These are phyloP conservation scores for Puccinia sorghi DNA, from an alignment of 1,284 basidiomycete genomes.

Conservation along the genomic window DNA sequence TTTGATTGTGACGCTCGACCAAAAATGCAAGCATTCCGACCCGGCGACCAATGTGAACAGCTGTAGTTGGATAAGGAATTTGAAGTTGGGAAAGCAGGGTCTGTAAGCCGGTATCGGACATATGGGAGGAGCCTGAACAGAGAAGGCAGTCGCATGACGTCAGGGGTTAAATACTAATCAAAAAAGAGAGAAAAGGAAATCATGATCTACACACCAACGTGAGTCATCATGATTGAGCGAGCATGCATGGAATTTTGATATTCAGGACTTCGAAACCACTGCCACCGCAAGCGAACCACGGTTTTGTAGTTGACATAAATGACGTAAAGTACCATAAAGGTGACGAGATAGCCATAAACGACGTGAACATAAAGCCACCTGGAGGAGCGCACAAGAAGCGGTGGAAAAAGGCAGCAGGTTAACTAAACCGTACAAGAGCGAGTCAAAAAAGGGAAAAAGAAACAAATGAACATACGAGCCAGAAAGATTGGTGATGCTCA, in stretches of 20 bases:
- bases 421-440: slow-evolving; percentile 48
- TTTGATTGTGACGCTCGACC: slow-evolving; percentile 73
- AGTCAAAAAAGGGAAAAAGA: slow-evolving; percentile 60
- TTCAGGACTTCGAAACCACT: slow-evolving; percentile 75
- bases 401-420: not conserved
- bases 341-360: slow-evolving; percentile 40
- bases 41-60: slow-evolving; percentile 75
- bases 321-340: slow-evolving; percentile 32
- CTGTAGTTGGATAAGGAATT: slow-evolving; percentile 78
- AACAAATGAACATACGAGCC: slow-evolving; percentile 68
- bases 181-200: not conserved
- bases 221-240: slow-evolving; percentile 66
- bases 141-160: not conserved
- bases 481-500: slow-evolving; percentile 59
- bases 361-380: slow-evolving; percentile 47
- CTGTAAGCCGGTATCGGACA: slow-evolving; percentile 73
- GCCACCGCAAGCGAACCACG: slow-evolving; percentile 69
- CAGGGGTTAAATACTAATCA: too few species aligned
- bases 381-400: not conserved
- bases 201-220: slow-evolving; percentile 14
- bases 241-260: slow-evolving; percentile 74
- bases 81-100: slow-evolving; percentile 71
- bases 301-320: slow-evolving; percentile 54
- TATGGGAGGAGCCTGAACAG: slow-evolving; percentile 63
- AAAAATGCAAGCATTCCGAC: slow-evolving; percentile 74